These are phyloP conservation scores for Coemansia sp. DNA, from an alignment of 192 early-diverging fungal genomes.

Conservation along the genomic window DNA sequence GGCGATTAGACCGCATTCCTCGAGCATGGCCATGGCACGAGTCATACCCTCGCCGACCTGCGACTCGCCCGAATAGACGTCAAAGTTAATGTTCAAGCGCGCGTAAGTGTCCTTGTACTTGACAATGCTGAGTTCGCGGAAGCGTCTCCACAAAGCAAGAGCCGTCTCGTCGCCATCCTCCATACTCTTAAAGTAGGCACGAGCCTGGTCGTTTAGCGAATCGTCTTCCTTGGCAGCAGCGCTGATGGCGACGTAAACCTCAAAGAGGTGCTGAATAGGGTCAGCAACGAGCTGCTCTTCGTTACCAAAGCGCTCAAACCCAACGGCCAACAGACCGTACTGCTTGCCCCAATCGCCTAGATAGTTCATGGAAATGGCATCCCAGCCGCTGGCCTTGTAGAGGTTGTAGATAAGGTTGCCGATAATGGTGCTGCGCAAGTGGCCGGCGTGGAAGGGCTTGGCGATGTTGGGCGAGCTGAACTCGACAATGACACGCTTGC, in stretches of 20 bases:
- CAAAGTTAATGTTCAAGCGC: constrained; percentile 90
- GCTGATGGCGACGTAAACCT: constrained; percentile 92
- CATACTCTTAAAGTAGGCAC: constrained; percentile 92
- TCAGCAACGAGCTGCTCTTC: constrained; percentile 78
- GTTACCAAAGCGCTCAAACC: constrained; percentile 78
- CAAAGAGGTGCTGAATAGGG: constrained; percentile 90
- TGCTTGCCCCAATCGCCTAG: constrained; percentile 99
- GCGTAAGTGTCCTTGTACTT: constrained; percentile 92
- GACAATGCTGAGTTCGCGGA: constrained; percentile 86
- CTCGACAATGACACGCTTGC: constrained; percentile 88
- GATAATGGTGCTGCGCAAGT: constrained; percentile 97
- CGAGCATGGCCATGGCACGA: constrained; percentile 70
- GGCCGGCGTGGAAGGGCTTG: constrained; percentile 98
- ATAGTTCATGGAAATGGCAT: constrained; percentile 95
- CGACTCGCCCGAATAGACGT: constrained; percentile 95
- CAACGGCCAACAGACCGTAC: constrained; percentile 93
- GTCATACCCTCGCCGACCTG: constrained; percentile 79
- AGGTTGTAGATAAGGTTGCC: constrained; percentile 89
- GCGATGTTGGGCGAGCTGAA: constrained; percentile 98
- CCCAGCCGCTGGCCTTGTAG: constrained; percentile 83
- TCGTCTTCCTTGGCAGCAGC: constrained; percentile 68
- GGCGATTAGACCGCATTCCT: constrained; percentile 67
- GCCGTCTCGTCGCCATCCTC: constrained; percentile 87
- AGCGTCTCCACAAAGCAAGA: constrained; percentile 81
- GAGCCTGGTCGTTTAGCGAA: constrained; percentile 79